These are phyloP conservation scores for Cucurbita moschata DNA, from an alignment of 306 rosid species.

Conservation along the genomic window DNA sequence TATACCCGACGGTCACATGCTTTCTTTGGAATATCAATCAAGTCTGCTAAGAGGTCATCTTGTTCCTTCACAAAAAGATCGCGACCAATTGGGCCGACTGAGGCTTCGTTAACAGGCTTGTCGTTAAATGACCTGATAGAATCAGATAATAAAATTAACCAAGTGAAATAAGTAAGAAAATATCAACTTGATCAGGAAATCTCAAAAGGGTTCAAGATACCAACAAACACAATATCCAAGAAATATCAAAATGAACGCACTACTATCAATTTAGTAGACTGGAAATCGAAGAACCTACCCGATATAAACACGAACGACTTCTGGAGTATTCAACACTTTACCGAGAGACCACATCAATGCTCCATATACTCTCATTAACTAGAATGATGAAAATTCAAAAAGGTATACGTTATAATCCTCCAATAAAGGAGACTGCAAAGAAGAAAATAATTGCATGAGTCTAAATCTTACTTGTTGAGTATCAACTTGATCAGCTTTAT, in stretches of 20 bases:
- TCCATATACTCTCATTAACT: slow-evolving; percentile 99
- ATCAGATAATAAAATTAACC: background rate
- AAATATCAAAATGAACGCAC: background rate
- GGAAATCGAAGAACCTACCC: slow-evolving; percentile 35
- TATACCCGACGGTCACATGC: slow-evolving; percentile 81
- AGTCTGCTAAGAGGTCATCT: slow-evolving; percentile 56
- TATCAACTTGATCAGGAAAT: background rate
- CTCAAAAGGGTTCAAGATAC: background rate
- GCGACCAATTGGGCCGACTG: slow-evolving; percentile 44
- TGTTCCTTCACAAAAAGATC: slow-evolving; percentile 85
- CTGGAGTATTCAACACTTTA: slow-evolving; percentile 78
- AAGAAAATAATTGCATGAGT: background rate
- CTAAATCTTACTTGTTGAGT: slow-evolving; percentile 64
- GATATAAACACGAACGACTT: slow-evolving; percentile 76
- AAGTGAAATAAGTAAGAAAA: background rate
- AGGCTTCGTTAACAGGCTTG: slow-evolving; percentile 44
- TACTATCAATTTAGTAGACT: background rate
- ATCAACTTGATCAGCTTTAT: slow-evolving; percentile 93
- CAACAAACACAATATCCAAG: background rate
- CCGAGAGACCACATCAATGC: slow-evolving; percentile 98
- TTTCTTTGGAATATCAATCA: slow-evolving; percentile 77
- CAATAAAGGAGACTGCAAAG: background rate
- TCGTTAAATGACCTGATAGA: slow-evolving; percentile 64
- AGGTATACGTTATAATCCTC: background rate
- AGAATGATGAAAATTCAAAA: background rate